These are phyloP conservation scores for Mycena sanguinolenta DNA, from an alignment of 768 basidiomycete genomes.

Conservation along the genomic window DNA sequence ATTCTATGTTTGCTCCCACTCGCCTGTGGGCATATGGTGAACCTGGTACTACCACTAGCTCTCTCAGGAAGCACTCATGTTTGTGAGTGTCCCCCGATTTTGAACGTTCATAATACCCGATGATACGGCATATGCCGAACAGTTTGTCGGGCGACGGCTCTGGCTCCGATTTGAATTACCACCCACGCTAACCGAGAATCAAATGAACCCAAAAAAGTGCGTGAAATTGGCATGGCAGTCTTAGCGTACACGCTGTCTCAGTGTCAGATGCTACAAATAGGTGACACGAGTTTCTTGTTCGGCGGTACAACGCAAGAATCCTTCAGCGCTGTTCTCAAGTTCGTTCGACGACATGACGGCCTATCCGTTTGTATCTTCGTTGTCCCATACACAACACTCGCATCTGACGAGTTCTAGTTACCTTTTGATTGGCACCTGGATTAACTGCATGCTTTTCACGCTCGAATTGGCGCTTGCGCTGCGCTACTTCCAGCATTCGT, in stretches of 20 bases:
- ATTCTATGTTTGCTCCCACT: no score
- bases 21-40: no score
- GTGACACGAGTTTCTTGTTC: not conserved
- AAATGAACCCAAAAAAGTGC: not conserved
- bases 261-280: not conserved
- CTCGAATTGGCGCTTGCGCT: constrained; percentile 2
- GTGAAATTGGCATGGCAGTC: not conserved
- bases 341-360: not conserved
- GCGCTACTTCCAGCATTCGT: constrained; percentile 6
- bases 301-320: not conserved
- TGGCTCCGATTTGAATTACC: no score
- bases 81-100: no score
- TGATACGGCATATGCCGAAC: no score
- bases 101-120: no score
- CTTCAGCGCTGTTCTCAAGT: not conserved
- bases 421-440: not conserved
- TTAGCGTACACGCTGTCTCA: not conserved
- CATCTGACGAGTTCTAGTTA: not conserved
- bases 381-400: not conserved
- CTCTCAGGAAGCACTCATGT: no score
- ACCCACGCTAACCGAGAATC: not conserved
- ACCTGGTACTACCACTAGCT: no score
- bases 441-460: constrained; percentile 15
- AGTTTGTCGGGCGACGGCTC: no score
- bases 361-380: not conserved